phyloP scores from a whole-genome alignment of 345 rosid species.

The Passiflora organensis region DNA sequence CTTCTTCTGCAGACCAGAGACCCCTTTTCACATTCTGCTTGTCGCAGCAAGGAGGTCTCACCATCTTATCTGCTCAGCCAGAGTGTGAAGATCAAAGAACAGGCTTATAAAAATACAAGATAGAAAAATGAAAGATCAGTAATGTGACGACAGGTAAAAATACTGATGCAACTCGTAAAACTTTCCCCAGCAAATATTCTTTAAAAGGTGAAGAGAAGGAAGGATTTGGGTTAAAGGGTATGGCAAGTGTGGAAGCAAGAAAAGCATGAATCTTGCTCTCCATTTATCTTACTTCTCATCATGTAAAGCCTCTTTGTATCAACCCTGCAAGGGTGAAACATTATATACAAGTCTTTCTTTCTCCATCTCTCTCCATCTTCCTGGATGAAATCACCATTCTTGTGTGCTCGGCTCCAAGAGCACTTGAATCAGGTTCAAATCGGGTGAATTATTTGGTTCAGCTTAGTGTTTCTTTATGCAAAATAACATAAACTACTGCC shows the following conservation, averaged over 20 bases:
- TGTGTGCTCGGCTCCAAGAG: constrained; percentile 22
- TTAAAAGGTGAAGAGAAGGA: constrained; percentile 17
- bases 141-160: background rate
- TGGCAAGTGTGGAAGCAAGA: constrained; percentile 31
- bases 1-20: constrained; percentile 59
- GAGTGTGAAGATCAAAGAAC: background rate
- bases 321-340: background rate
- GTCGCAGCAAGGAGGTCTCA: constrained; percentile 40
- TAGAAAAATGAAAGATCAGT: background rate
- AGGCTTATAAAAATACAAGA: background rate
- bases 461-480: constrained; percentile 21
- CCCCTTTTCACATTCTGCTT: constrained; percentile 37
- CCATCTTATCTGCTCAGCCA: constrained; percentile 1
- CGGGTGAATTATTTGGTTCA: constrained; percentile 40
- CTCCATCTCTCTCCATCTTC: constrained; percentile 13
- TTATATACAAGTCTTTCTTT: background rate
- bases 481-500: constrained; percentile 10
- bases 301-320: constrained; percentile 22
- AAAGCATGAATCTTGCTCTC: constrained; percentile 39
- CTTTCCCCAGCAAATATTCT: constrained; percentile 9
- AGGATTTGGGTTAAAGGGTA: constrained; percentile 29
- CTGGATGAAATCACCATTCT: constrained; percentile 1
- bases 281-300: constrained; percentile 34
- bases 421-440: constrained; percentile 34
- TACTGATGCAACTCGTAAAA: constrained; percentile 2